These are phyloP conservation scores for Vigna trinervia DNA, from an alignment of 306 rosid genomes.

Conservation along the genomic window DNA sequence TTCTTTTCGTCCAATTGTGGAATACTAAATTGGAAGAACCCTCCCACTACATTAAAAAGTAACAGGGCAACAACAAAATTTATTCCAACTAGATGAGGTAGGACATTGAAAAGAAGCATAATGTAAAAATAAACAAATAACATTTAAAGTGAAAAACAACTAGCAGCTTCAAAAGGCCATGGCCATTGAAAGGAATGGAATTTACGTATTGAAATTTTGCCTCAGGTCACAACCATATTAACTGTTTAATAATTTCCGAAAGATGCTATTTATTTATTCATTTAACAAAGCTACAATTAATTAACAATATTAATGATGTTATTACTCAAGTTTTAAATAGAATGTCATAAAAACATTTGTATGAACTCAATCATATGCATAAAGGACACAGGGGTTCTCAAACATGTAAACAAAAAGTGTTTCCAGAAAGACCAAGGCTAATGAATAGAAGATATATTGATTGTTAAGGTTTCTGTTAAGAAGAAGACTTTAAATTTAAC, in stretches of 20 bases:
- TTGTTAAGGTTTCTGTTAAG: too few relatives aligned
- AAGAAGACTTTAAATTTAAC: too few relatives aligned
- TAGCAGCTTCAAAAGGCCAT: constrained; percentile 6
- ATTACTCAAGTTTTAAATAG: too few relatives aligned
- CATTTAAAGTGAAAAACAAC: constrained; percentile 10
- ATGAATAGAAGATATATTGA: too few relatives aligned
- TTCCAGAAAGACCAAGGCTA: too few relatives aligned
- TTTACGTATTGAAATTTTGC: not conserved
- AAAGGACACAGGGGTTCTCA: too few relatives aligned
- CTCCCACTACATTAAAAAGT: constrained; percentile 8
- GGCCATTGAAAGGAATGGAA: not conserved
- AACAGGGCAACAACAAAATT: not conserved
- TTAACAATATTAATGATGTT: too few relatives aligned
- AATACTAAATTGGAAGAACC: not conserved
- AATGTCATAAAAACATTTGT: too few relatives aligned
- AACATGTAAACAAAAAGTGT: too few relatives aligned
- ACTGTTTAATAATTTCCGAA: not conserved
- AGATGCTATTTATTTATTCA: not conserved
- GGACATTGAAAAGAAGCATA: constrained; percentile 25
- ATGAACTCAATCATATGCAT: too few relatives aligned
- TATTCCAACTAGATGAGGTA: not conserved
- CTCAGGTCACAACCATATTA: constrained; percentile 3
- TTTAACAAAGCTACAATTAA: too few relatives aligned
- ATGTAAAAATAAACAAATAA: constrained; percentile 9
- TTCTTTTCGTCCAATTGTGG: not conserved